Evolutionary conservation across 345 rosid genomes (phyloP).

Genomic region (Lepidium aucheri): DNA sequence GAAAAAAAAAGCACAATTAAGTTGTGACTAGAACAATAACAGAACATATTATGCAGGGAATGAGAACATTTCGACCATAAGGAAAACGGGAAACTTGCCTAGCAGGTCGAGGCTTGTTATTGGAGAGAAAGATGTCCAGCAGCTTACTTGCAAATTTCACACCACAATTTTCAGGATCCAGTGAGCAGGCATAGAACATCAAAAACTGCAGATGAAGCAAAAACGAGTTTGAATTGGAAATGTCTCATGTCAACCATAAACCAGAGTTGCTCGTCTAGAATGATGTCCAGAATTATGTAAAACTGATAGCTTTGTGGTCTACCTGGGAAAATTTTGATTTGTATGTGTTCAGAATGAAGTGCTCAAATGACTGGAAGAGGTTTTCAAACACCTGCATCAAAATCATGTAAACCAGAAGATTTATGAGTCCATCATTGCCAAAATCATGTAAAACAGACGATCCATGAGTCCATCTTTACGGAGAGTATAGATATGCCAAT

Average conservation of each 20-base stretch:
- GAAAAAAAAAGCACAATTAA: not conserved
- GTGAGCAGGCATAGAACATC: slow-evolving; percentile 75
- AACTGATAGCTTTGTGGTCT: slow-evolving; percentile 1
- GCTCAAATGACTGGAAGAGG: slow-evolving; percentile 58
- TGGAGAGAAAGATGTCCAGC: slow-evolving; percentile 40
- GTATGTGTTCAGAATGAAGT: slow-evolving; percentile 51
- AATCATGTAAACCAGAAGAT: not conserved
- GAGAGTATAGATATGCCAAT: not conserved
- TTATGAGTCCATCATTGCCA: not conserved
- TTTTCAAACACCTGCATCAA: slow-evolving; percentile 56
- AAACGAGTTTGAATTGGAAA: not conserved
- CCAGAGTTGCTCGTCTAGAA: not conserved
- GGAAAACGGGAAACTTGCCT: slow-evolving; percentile 36
- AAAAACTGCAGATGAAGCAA: slow-evolving; percentile 56
- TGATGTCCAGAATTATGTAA: not conserved
- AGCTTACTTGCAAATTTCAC: slow-evolving; percentile 51
- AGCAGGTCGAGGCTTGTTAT: slow-evolving; percentile 34
- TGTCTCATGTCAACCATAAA: not conserved
- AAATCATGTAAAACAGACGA: not conserved
- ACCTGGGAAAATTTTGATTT: slow-evolving; percentile 93
- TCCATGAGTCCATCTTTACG: not conserved
- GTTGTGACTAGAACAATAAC: not conserved
- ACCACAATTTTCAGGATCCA: slow-evolving; percentile 82
- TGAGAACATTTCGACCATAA: not conserved
- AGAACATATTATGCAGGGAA: not conserved